Evolutionary conservation across 768 basidiomycete species (phyloP), one percentile per base, ranked within the genome.

Genomic region (Boletellus ananas): DNA sequence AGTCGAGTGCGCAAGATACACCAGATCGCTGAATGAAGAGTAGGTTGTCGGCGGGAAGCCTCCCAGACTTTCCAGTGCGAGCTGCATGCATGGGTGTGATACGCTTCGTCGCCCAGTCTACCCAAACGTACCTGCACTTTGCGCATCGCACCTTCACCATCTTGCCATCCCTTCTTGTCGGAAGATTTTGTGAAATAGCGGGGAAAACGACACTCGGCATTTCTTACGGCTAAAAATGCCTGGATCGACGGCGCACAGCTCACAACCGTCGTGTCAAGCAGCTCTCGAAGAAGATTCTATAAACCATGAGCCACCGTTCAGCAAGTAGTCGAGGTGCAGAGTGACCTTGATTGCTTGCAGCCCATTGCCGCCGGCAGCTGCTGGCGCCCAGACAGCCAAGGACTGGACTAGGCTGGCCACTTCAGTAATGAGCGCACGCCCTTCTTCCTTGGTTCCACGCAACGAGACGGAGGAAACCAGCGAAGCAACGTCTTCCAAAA

Each of bases 191-290:
- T 47, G 1, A 73, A 71, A 25, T 77, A 65, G 14, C 76, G 72
- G 8, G 83, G 77, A 54, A 74, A 80, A 43, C 66, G 60, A 9
- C 47, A 27, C 56, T 75, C 72, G 38, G 82, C 77, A 7, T 72
- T 69, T 44, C 77, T 66, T 49, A 76, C 71, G 2, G 82, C 76
- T 3, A 81, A 62, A 10, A 61, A 71, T 2, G 72, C 68, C 29
- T 74, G 68, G 17, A 82, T 70, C 34, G 62, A 73, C 37, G 61
- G 58, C 14, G 71, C 64, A 52, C 67, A 77, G 10, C 55, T 55
- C 3, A 68, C 50, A 9, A 78, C 42, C 12, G 71, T 62, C 14
- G 64, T 58, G 20, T 76, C 73, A 4, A 79, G 54, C 27, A 76
- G 60, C 1, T 47, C 52, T 36, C 56, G 54, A 44, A 68, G 59